These are phyloP conservation scores for Recurvomyces mirabilis DNA, from an alignment of 495 filamentous ascomycete species.

Conservation along the genomic window DNA sequence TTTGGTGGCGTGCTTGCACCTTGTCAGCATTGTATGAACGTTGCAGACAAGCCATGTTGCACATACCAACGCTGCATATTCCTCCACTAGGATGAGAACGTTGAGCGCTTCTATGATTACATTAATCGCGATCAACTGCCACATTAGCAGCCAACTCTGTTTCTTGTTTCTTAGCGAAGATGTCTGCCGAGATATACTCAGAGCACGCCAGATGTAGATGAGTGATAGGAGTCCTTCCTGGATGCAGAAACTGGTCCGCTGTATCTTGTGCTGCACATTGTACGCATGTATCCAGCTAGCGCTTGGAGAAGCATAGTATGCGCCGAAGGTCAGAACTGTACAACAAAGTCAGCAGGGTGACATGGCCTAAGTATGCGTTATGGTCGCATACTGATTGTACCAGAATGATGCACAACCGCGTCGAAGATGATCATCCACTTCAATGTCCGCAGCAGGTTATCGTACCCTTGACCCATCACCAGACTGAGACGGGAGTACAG, in stretches of 20 bases:
- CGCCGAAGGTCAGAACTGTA: conserved; percentile 33
- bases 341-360: not conserved
- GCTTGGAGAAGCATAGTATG: conserved; percentile 30
- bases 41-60: no score
- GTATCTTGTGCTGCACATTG: conserved; percentile 55
- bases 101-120: conserved; percentile 46
- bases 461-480: conserved; percentile 36
- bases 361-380: not conserved
- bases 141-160: conserved; percentile 39
- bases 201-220: conserved; percentile 49
- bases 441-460: conserved; percentile 39
- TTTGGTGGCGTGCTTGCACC: conserved; percentile 48
- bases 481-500: conserved; percentile 59
- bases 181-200: conserved; percentile 39
- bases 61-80: no score
- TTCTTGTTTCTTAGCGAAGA: conserved; percentile 35
- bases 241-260: conserved; percentile 51
- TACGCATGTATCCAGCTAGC: conserved; percentile 38
- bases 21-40: no score
- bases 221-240: conserved; percentile 52
- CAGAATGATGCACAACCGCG: conserved; percentile 43
- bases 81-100: conserved; percentile 43
- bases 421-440: conserved; percentile 49
- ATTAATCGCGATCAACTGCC: conserved; percentile 49
- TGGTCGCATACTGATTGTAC: conserved; percentile 31